phyloP scores from a whole-genome alignment of 23 red algal species.

The Chondrus crispus region DNA sequence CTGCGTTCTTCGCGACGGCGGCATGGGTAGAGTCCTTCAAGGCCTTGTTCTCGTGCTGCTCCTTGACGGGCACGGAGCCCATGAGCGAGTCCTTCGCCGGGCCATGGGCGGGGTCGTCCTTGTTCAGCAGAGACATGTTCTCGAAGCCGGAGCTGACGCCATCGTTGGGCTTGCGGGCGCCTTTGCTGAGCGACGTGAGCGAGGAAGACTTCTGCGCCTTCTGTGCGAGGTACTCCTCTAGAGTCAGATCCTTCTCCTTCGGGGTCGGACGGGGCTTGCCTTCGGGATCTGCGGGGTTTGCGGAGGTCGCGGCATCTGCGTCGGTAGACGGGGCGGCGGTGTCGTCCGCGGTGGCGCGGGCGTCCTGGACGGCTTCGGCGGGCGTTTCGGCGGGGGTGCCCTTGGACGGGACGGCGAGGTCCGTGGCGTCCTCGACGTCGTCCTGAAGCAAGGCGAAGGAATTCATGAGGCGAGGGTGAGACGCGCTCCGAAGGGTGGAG shows the following conservation, averaged over 20 bases:
- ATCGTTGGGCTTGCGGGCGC: constrained; percentile 28
- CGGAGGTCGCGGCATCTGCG: background rate
- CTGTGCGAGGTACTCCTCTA: constrained; percentile 61
- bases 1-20: constrained; percentile 49
- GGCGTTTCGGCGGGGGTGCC: background rate
- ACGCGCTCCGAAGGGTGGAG: background rate
- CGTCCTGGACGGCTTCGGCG: background rate
- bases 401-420: background rate
- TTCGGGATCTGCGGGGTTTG: background rate
- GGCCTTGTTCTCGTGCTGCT: constrained; percentile 17
- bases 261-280: background rate
- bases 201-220: constrained; percentile 38
- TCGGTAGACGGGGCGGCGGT: background rate
- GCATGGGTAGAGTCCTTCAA: constrained; percentile 55
- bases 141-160: constrained; percentile 36
- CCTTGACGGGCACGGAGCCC: constrained; percentile 43
- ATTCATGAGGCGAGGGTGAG: constrained; percentile 37
- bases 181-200: constrained; percentile 8
- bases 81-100: constrained; percentile 12
- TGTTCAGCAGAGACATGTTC: constrained; percentile 53
- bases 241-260: constrained; percentile 43
- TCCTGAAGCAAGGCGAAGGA: constrained; percentile 62
- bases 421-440: constrained; percentile 46
- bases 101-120: background rate
- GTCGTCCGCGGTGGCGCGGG: background rate